phyloP scores from a whole-genome alignment of 169 alveolate species.

The Cryptosporidium baileyi region DNA sequence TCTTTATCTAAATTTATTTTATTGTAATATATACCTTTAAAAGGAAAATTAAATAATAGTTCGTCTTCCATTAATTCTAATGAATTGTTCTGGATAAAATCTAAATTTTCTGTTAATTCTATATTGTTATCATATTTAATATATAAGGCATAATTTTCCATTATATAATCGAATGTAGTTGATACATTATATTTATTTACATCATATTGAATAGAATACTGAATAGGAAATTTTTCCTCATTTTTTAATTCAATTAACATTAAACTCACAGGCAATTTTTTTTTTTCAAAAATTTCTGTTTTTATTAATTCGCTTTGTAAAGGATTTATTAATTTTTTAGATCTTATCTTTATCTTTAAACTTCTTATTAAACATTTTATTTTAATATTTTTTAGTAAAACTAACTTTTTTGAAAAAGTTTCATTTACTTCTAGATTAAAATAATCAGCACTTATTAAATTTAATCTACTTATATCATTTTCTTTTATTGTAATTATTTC shows the following conservation, averaged over 20 bases:
- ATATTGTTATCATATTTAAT: not conserved
- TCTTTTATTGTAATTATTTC: not conserved
- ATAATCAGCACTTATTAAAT: not conserved
- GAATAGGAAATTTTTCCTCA: constrained; percentile 40
- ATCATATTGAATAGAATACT: constrained; percentile 28
- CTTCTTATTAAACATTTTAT: constrained; percentile 14
- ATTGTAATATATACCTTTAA: not conserved
- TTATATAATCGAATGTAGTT: not conserved
- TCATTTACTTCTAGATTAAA: not conserved
- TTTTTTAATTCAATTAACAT: constrained; percentile 3
- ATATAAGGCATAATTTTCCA: constrained; percentile 27
- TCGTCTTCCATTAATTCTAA: not conserved
- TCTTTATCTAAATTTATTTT: not conserved
- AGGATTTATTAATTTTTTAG: not conserved
- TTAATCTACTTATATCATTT: not conserved
- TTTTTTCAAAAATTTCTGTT: not conserved
- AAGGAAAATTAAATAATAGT: constrained; percentile 42
- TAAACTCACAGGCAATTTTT: constrained; percentile 22
- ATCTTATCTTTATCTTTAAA: constrained; percentile 3
- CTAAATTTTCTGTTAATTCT: not conserved
- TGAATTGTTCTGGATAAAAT: not conserved
- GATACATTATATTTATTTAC: not conserved
- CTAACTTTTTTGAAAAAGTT: not conserved
- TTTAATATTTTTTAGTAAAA: not conserved
- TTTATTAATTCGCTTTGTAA: not conserved